Evolutionary conservation across 805 yeast genomes (phyloP).

Genomic region (Ogataea sp.): DNA sequence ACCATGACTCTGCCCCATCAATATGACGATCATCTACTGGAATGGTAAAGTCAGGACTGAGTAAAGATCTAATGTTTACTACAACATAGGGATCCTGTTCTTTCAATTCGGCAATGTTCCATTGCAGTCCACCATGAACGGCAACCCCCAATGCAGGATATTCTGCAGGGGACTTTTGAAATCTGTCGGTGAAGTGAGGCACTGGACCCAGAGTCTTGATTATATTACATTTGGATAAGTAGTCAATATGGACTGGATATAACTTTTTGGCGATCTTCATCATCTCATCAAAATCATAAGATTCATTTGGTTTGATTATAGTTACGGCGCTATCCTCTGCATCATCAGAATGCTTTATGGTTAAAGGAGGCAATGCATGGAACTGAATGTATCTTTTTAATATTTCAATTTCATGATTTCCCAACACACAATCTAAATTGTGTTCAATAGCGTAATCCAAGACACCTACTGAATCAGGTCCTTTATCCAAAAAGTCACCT

Average conservation of each 20-base stretch:
- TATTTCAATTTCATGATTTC: conserved; percentile 80
- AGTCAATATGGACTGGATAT: conserved; percentile 52
- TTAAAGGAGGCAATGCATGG: conserved; percentile 35
- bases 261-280: conserved; percentile 44
- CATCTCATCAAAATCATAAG: conserved; percentile 28
- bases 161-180: conserved; percentile 16
- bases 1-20: conserved; percentile 22
- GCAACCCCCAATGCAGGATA: conserved; percentile 41
- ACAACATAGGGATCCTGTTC: conserved; percentile 57
- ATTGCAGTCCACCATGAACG: conserved; percentile 77
- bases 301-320: conserved; percentile 10
- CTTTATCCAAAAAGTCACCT: conserved; percentile 85
- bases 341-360: conserved; percentile 6
- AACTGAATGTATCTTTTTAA: conserved; percentile 55
- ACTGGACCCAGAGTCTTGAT: conserved; percentile 56
- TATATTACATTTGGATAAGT: conserved; percentile 54
- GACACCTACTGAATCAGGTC: conserved; percentile 65
- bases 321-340: conserved; percentile 5
- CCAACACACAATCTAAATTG: conserved; percentile 67
- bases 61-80: conserved; percentile 60
- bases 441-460: conserved; percentile 55
- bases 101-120: conserved; percentile 44
- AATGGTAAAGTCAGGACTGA: conserved; percentile 53
- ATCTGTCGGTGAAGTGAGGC: conserved; percentile 31
- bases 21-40: conserved; percentile 40